A percentile compares a stretch with the other conserved stretches of the same genome.
These are phyloP conservation scores for Venustampulla echinocandica DNA, from an alignment of 495 filamentous ascomycete genomes.

Conservation along the genomic window DNA sequence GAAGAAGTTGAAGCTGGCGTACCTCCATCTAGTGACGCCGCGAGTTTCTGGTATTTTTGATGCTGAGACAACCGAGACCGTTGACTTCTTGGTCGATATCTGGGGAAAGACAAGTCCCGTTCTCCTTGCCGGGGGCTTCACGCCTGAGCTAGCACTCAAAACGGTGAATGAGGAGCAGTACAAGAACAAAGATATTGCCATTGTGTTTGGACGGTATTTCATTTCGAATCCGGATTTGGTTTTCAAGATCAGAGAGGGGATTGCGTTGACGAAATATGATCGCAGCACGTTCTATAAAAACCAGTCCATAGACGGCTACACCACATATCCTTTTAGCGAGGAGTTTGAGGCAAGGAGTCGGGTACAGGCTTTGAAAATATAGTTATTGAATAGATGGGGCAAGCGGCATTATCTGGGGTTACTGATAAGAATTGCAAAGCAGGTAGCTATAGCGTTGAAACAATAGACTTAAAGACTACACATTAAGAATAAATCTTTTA, in stretches of 20 bases:
- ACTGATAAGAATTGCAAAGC: too few relatives aligned
- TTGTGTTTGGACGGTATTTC: constrained; percentile 56
- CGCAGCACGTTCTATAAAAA: constrained; percentile 49
- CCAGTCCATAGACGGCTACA: constrained; percentile 49
- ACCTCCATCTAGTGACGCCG: constrained; percentile 54
- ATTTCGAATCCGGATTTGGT: constrained; percentile 66
- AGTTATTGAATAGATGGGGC: too few relatives aligned
- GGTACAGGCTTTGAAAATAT: too few relatives aligned
- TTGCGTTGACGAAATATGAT: constrained; percentile 49
- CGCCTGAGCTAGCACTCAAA: constrained; percentile 34
- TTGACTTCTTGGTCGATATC: constrained; percentile 46
- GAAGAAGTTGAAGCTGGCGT: constrained; percentile 50
- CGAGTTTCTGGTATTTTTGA: constrained; percentile 32
- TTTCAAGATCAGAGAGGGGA: constrained; percentile 49
- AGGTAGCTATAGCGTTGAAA: too few relatives aligned
- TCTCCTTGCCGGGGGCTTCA: constrained; percentile 53
- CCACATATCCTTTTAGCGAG: constrained; percentile 54
- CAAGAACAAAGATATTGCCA: constrained; percentile 40
- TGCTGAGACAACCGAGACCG: constrained; percentile 31
- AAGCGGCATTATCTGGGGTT: too few relatives aligned
- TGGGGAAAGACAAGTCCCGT: constrained; percentile 43
- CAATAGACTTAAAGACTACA: too few relatives aligned
- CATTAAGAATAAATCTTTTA: too few relatives aligned
- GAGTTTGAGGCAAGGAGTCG: too few relatives aligned
- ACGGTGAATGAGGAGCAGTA: constrained; percentile 44